A percentile compares a stretch with the other conserved stretches of the same genome.
Conservation (phyloP, 2,329 filamentous ascomycete genomes). For the Colletotrichum scovillei region DNA sequence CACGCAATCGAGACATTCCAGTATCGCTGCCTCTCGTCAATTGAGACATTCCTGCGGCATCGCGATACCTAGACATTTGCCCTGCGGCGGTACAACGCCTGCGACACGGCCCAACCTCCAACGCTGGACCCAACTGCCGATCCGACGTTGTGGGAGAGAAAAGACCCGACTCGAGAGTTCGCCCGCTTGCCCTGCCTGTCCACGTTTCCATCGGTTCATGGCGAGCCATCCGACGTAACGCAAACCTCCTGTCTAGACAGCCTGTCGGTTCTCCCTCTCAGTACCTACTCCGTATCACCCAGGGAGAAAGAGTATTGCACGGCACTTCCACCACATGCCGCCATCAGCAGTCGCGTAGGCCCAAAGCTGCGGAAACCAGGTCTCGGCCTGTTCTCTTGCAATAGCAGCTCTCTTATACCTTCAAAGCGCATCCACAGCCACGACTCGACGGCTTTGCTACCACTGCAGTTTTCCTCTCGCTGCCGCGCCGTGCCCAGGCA, state of each 20-base stretch:
- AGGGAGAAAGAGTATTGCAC: background rate
- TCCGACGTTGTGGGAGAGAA: background rate
- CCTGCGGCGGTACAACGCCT: background rate
- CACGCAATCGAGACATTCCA: slow-evolving; percentile 16
- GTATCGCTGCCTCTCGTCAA: slow-evolving; percentile 7
- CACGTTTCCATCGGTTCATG: slow-evolving; percentile 2
- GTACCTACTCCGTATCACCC: background rate
- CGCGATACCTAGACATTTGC: background rate
- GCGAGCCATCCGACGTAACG: slow-evolving; percentile 6
- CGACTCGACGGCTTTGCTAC: background rate
- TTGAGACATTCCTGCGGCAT: slow-evolving; percentile 32
- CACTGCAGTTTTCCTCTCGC: background rate
- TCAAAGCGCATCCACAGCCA: slow-evolving; percentile 26
- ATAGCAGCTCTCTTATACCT: slow-evolving; percentile 27
- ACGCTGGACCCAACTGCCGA: slow-evolving; percentile 4
- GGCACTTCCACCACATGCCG: slow-evolving; percentile 25
- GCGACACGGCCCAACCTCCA: background rate
- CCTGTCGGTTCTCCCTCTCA: too few relatives aligned
- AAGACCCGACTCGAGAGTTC: background rate
- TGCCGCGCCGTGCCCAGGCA: background rate
- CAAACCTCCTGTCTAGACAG: slow-evolving; percentile 4
- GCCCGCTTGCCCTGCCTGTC: background rate
- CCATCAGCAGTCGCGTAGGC: slow-evolving; percentile 7
- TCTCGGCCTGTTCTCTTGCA: slow-evolving; percentile 25
- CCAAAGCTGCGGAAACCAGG: slow-evolving; percentile 17